Base-by-base conservation (phyloP, 805 yeast species). In the Brettanomyces nanus region DNA sequence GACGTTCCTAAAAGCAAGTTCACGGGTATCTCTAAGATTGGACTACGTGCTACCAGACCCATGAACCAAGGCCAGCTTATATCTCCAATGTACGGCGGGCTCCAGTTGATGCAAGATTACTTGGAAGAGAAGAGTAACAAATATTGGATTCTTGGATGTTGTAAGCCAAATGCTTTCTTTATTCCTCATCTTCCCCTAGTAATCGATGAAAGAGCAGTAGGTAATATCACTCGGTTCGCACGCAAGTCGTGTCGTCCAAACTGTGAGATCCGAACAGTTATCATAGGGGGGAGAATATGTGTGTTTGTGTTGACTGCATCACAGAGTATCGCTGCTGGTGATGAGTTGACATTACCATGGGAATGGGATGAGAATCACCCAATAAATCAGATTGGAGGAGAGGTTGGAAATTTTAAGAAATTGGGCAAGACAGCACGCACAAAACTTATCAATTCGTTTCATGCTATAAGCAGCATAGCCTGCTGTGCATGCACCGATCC, bases 331-430 rank as follows among this genome's bases (percentile, higher is more conserved):
- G 64, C 66, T 36, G 58, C 68, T 7, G 86, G 77, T n/a, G 73
- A 77, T 28, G 97, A 89, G 52, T 59, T 90, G 17, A 71, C 89
- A 0, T 58, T 86, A 7, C 74, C 78, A 2, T 90, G 97, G 97
- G 85, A 80, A 42, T 90, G 96, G 95, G 95, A 87, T 52, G 53
- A 59, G 3, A 45, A 63, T 14, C 95, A 87, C 54, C 95, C 97
- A 2, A 82, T 86, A 28, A 61, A 65, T 37, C 68, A 69, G 45
- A 59, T 82, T 38, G 64, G 71, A 19, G 38, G 44, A 11, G 57
- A 62, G 19, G 63, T 70, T n/a, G 56, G 62, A 45, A 59, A 50
- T 26, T 74, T 79, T 53, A 86, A 80, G 35, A 69, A 69, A 19
- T 59, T 81, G 20, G 48, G 64, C 5, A 75, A 75, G 31, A 60